Percentiles rank a stretch among this genome's conserved stretches.
These are phyloP conservation scores for Serendipita sp. DNA, from an alignment of 768 basidiomycete genomes.

Conservation along the genomic window DNA sequence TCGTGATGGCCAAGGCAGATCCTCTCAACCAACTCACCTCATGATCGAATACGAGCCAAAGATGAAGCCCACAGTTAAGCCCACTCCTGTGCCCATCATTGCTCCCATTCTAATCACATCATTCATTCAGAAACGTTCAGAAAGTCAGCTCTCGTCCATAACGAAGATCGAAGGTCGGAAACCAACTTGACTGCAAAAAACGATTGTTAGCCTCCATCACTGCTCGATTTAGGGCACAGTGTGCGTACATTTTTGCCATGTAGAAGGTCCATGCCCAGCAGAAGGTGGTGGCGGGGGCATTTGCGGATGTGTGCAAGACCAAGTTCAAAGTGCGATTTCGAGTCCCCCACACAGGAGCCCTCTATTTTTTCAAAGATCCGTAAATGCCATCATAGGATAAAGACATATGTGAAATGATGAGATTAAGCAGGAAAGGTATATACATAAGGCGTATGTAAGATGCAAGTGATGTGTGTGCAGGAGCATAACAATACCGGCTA, in stretches of 20 bases:
- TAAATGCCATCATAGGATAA: neutral
- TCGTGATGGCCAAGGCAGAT: no score
- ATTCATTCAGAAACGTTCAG: neutral
- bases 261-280: slow-evolving; percentile 34
- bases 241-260: slow-evolving; percentile 60
- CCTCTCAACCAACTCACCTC: slow-evolving; percentile 37
- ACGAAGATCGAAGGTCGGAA: slow-evolving; percentile 9
- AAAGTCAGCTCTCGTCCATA: slow-evolving; percentile 1
- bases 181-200: slow-evolving; percentile 11
- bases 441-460: neutral
- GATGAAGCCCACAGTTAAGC: slow-evolving; percentile 92
- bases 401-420: neutral
- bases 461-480: neutral
- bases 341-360: neutral
- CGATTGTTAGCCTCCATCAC: slow-evolving; percentile 7
- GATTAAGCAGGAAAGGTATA: neutral
- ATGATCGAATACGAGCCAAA: slow-evolving; percentile 90
- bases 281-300: slow-evolving; percentile 1
- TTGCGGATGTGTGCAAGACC: neutral
- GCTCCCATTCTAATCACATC: slow-evolving; percentile 63
- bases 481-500: neutral
- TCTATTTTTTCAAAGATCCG: no score
- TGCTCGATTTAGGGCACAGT: neutral
- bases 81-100: slow-evolving; percentile 83
- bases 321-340: neutral